Evolutionary conservation across 305 asterid genomes (phyloP).

Genomic region (Salvia sclarea): DNA sequence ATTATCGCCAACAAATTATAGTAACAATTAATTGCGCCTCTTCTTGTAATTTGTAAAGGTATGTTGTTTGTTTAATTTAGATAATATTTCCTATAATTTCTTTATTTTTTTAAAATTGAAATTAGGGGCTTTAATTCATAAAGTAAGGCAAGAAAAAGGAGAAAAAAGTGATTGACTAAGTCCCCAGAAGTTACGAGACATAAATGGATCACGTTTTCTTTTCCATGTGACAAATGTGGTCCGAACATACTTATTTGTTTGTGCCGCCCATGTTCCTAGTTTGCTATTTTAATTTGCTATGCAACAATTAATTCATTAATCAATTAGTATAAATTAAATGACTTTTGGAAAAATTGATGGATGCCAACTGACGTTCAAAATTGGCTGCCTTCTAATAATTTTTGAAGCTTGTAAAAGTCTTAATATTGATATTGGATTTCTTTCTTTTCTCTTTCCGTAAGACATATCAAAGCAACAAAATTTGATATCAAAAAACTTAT

Average conservation of each 20-base stretch:
- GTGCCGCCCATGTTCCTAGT: constrained; percentile 36
- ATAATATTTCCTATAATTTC: too few relatives aligned
- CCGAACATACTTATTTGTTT: constrained; percentile 13
- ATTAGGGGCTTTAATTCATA: not conserved
- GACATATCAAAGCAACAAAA: not conserved
- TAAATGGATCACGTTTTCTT: constrained; percentile 4
- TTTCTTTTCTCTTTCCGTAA: constrained; percentile 8
- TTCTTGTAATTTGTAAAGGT: not conserved
- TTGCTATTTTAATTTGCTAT: constrained; percentile 10
- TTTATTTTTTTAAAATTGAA: not conserved
- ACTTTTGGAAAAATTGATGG: constrained; percentile 5
- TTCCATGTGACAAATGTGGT: constrained; percentile 32
- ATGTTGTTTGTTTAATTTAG: not conserved
- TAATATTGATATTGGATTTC: not conserved
- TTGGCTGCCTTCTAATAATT: not conserved
- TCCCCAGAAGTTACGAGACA: constrained; percentile 13
- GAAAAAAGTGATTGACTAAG: constrained; percentile 23
- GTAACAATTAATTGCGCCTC: not conserved
- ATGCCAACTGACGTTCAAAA: not conserved
- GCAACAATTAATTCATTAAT: not conserved
- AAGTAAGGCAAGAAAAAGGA: constrained; percentile 13
- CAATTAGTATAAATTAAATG: too few relatives aligned
- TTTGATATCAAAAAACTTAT: not conserved
- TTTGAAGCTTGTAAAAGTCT: constrained; percentile 13
- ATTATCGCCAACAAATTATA: not conserved